Conservation (phyloP, 345 rosid species). For the Eucalyptus curtisii region DNA sequence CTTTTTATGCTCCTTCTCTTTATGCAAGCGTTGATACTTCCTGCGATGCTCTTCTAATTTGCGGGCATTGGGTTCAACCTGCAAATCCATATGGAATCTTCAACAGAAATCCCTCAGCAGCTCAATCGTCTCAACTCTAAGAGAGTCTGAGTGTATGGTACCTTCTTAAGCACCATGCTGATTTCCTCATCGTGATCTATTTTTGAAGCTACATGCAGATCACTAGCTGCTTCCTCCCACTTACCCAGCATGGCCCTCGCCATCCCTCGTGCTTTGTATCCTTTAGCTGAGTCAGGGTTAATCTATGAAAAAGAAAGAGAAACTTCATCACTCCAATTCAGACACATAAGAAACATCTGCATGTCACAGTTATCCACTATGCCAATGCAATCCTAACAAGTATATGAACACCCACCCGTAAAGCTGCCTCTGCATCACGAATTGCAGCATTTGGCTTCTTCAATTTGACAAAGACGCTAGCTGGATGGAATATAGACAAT, state of each 20-base stretch:
- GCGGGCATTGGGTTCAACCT: constrained; percentile 81
- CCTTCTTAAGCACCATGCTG: constrained; percentile 54
- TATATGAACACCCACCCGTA: constrained; percentile 34
- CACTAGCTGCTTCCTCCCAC: constrained; percentile 77
- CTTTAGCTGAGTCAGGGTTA: constrained; percentile 85
- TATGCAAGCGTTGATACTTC: constrained; percentile 60
- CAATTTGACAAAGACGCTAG: constrained; percentile 37
- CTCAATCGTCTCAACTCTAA: not conserved
- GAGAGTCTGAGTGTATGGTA: not conserved
- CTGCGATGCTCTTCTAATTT: constrained; percentile 65
- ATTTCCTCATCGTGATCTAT: constrained; percentile 85
- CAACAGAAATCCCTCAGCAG: not conserved
- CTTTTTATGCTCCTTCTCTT: constrained; percentile 45
- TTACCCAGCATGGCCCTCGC: constrained; percentile 69
- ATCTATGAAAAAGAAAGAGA: constrained; percentile 16
- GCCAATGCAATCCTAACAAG: not conserved
- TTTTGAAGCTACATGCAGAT: constrained; percentile 71
- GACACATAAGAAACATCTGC: not conserved
- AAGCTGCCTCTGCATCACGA: constrained; percentile 62
- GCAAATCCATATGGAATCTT: not conserved
- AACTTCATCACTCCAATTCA: not conserved
- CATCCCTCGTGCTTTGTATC: constrained; percentile 74
- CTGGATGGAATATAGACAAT: constrained; percentile 11
- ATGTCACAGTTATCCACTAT: not conserved
- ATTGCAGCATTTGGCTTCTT: constrained; percentile 84